A percentile compares a stretch with the other conserved stretches of the same genome.
phyloP scores from a whole-genome alignment of 192 early-diverging fungal species.

The Glomus cerebriforme region DNA sequence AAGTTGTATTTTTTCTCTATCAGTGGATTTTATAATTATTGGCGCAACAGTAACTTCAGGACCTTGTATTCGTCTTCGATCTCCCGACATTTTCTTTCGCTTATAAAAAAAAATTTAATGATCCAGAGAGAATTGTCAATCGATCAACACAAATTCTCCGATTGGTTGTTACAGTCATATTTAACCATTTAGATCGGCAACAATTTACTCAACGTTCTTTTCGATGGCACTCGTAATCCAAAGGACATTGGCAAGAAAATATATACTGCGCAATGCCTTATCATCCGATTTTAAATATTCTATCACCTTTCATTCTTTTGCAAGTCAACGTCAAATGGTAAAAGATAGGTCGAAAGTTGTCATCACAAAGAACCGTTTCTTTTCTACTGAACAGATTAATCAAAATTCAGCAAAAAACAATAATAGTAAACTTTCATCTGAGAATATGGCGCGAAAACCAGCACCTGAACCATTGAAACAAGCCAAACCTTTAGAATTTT shows the following conservation, averaged over 20 bases:
- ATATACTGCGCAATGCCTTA: neutral
- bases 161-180: neutral
- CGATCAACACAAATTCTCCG: neutral
- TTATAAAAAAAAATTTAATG: neutral
- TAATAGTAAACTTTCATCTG: neutral
- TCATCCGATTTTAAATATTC: neutral
- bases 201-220: neutral
- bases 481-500: neutral
- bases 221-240: neutral
- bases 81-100: conserved; percentile 21
- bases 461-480: neutral
- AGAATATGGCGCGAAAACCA: neutral
- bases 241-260: neutral
- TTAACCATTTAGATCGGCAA: neutral
- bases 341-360: neutral
- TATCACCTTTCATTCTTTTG: neutral
- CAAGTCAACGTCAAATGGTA: neutral
- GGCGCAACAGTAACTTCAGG: conserved; percentile 55
- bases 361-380: neutral
- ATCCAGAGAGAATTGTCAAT: neutral
- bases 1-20: conserved; percentile 38
- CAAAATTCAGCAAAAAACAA: neutral
- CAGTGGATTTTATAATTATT: conserved; percentile 43
- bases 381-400: neutral
- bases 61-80: conserved; percentile 56